Conservation (phyloP, 306 rosid species). For the Vicia villosa region DNA sequence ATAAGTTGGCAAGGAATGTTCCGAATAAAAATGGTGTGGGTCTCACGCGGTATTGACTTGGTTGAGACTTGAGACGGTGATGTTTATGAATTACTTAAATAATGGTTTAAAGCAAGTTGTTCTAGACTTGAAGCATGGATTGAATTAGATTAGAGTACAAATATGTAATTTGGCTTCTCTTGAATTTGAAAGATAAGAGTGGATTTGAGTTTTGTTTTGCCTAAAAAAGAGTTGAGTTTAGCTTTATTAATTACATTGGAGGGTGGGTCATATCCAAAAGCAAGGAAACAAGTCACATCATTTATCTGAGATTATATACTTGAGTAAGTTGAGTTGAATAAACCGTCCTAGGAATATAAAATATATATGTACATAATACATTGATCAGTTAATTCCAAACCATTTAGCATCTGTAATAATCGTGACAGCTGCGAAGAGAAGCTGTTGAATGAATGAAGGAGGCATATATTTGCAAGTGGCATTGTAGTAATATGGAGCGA, state of each 20-base stretch:
- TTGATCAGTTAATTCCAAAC: too few species aligned
- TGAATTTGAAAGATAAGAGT: neutral
- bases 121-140: neutral
- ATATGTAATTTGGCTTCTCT: neutral
- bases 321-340: too few species aligned
- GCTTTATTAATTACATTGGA: neutral
- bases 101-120: neutral
- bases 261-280: neutral
- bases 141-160: neutral
- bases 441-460: neutral
- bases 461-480: neutral
- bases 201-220: neutral
- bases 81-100: neutral
- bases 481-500: neutral
- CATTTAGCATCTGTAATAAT: too few species aligned
- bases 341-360: too few species aligned
- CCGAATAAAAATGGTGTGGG: neutral
- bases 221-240: neutral
- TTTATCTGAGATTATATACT: too few species aligned
- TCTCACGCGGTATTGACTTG: slow-evolving; percentile 10
- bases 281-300: neutral
- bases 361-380: too few species aligned
- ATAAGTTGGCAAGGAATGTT: neutral
- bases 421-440: neutral
- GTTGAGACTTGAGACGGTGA: neutral